Evolutionary conservation across 148 eudicot species (phyloP).

Genomic region (Beta vulgaris): DNA sequence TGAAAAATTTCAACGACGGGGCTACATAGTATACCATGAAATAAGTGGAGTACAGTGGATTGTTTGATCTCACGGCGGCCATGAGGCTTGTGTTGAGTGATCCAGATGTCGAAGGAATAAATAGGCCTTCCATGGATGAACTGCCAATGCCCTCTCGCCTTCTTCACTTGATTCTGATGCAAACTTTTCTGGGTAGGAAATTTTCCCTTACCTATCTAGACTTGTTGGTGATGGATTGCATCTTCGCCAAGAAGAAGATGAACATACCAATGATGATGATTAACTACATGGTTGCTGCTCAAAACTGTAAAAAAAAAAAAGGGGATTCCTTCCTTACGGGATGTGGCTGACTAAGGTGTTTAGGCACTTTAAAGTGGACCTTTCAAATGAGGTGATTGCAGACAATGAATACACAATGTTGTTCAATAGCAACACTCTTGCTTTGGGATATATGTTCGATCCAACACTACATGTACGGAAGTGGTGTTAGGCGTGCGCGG

Average conservation of each 20-base stretch:
- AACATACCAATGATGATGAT: neutral
- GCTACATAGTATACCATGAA: neutral
- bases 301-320: too few relatives aligned
- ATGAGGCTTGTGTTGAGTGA: neutral
- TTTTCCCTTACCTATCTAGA: neutral
- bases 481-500: too few relatives aligned
- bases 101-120: neutral
- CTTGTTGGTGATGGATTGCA: neutral
- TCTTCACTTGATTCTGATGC: neutral
- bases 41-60: neutral
- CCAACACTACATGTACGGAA: too few relatives aligned
- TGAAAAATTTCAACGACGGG: neutral
- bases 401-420: too few relatives aligned
- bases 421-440: too few relatives aligned
- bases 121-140: neutral
- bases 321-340: neutral
- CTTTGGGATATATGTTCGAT: too few relatives aligned
- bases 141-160: neutral
- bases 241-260: neutral
- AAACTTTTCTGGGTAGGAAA: neutral
- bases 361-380: neutral
- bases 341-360: neutral
- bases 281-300: neutral
- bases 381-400: too few relatives aligned
- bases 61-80: neutral